A percentile compares a stretch with the other conserved stretches of the same genome.
Conservation (phyloP, 2,329 filamentous ascomycete species). For the Xylaria sp. region DNA sequence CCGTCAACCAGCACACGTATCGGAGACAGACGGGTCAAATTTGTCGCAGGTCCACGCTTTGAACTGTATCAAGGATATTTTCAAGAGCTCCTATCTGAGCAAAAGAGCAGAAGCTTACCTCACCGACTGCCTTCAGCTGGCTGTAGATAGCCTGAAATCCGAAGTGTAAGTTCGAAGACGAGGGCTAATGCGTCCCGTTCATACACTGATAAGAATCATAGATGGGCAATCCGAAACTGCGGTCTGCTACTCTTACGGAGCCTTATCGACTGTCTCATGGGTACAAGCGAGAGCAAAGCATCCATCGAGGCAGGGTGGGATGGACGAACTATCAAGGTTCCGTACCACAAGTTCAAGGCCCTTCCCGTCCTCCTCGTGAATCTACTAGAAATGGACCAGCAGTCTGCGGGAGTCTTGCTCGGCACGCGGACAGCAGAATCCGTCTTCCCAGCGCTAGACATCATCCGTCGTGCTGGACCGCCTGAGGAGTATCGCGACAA, state of each 20-base stretch:
- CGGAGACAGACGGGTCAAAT: constrained; percentile 64
- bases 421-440: constrained; percentile 61
- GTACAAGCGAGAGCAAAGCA: constrained; percentile 71
- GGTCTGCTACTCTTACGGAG: constrained; percentile 86
- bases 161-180: constrained; percentile 60
- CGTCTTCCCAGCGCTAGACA: constrained; percentile 82
- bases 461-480: constrained; percentile 72
- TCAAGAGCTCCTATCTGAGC: constrained; percentile 78
- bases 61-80: constrained; percentile 91
- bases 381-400: constrained; percentile 59
- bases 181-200: not conserved
- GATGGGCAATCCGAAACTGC: constrained; percentile 94
- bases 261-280: constrained; percentile 77
- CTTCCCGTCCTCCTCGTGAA: constrained; percentile 65
- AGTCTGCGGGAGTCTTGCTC: constrained; percentile 38
- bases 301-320: constrained; percentile 66
- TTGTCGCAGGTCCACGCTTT: constrained; percentile 92
- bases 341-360: constrained; percentile 69
- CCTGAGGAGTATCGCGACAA: constrained; percentile 58
- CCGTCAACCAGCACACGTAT: constrained; percentile 52
- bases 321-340: constrained; percentile 64
- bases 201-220: constrained; percentile 38
- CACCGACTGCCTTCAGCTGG: constrained; percentile 74
- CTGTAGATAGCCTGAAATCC: constrained; percentile 76
- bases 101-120: constrained; percentile 74